phyloP scores from a whole-genome alignment of 23 red algal species.

The Gracilaria vermiculophylla region DNA sequence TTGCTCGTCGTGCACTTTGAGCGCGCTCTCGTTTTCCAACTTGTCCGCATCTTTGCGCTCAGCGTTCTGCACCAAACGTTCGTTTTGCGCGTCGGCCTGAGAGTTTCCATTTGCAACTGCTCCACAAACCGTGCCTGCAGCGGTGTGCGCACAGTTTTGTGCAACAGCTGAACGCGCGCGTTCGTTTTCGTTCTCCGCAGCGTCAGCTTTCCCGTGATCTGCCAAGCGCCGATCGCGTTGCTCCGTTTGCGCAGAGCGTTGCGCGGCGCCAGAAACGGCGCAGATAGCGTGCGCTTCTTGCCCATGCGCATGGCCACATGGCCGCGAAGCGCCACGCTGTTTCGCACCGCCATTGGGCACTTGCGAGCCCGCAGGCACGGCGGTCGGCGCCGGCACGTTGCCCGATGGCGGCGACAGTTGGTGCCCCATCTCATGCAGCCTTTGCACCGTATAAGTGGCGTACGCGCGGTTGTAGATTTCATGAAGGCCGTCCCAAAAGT shows the following conservation, averaged over 20 bases:
- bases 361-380: neutral
- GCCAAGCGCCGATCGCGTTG: neutral
- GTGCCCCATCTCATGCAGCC: neutral
- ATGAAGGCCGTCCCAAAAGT: constrained; percentile 84
- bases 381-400: too few species aligned
- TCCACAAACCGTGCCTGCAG: neutral
- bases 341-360: neutral
- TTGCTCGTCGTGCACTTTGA: neutral
- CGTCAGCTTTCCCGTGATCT: neutral
- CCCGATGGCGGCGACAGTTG: neutral
- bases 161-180: neutral
- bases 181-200: neutral
- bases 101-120: neutral
- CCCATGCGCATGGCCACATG: neutral
- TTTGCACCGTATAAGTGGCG: neutral
- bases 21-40: neutral
- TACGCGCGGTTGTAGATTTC: constrained; percentile 66
- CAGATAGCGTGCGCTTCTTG: neutral
- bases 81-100: neutral
- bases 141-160: neutral
- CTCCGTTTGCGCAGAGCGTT: neutral
- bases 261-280: neutral
- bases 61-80: neutral
- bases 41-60: neutral
- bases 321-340: neutral